Evolutionary conservation across 148 eudicot species (phyloP), one percentile per base, ranked within the genome.

Genomic region (Cornus kousa): DNA sequence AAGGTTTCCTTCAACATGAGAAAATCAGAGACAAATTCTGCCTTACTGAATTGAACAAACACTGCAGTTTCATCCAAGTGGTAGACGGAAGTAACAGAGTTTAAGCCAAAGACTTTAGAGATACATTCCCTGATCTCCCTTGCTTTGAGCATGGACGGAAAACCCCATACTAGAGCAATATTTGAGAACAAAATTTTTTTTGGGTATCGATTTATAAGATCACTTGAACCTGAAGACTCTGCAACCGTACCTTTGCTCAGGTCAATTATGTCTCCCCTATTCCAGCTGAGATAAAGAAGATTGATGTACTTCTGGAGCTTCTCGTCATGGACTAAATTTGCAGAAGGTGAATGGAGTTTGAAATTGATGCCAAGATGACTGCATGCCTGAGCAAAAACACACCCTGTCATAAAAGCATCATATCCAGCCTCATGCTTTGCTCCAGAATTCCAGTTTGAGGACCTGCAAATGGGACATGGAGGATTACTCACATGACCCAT

Each of bases 361-460:
- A 88, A 88, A 81, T 86, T 82, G 28, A 91, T 80, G 73, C 88
- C 95, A 28, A 94, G 86, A 86, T 86, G 88, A 78, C 76, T 75
- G 87, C 95, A 94, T 72, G 91, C 86, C 81, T 94, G 98, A 48
- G 97, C 91, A 83, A 96, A 94, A 78, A 96, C 78, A 71, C 98
- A 94, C 22, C 99, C 99, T 1, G 99, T 96, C 99, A 96, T 96
- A 83, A 96, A 94, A 55, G 99, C 99, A 86, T 96, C 99, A 77
- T 96, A 96, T 31, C 98, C 99, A 75, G 99, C 98, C 90, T 96
- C 98, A 74, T 96, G 99, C 85, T 87, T 94, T 59, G 93, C 94
- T 69, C 95, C 99, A 22, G 98, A 94, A 86, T 96, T 94, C 99
- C 99, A 94, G 78, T 86, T 92, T 4, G 91, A 86, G 74, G 97